Base-by-base conservation (phyloP, 106 monocot genomes). In the Agapanthus africanus region DNA sequence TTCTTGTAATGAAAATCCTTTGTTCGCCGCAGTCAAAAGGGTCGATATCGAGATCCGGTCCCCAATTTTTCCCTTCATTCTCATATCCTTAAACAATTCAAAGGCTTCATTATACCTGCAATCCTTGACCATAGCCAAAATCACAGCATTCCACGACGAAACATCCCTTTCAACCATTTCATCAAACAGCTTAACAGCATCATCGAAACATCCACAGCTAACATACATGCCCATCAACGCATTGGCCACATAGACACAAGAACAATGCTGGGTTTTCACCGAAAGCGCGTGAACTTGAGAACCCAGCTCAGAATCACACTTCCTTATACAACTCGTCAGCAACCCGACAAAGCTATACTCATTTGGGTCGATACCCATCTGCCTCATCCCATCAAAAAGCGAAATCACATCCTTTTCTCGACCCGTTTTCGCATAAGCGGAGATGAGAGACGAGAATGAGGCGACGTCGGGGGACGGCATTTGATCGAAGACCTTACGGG, bases 71-170 rank as follows among this genome's bases (percentile, higher is more conserved):
- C 95, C 95, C 39, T 52, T 68, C 65, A 51, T 70, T 39, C 34
- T 69, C 91, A 97, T 91, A 4, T 74, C 80, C 32, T 56, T 18
- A 51, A 91, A 97, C 22, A 82, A 57, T 46, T 79, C 49, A 63
- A 97, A 74, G 5, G 86, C 91, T 22, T 80, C 72, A 19, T 21
- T 35, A 47, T 82, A 82, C 35, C 86, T 78, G 7, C 71, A 42
- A 0, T 80, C 86, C 76, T 82, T 74, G 5, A 89, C 82, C 84
- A 87, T 74, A 25, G 84, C 91, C 7, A 73, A 72, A 23, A 92
- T 70, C 25, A 84, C 59, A 0, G 95, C 79, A 64, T 91, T 97
- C 91, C 91, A 97, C 11, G 95, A 97, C 1, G 88, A 82, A 21
- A 80, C 86, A 64, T 97, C 89, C 67, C 78, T 82, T 6, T 73